phyloP scores from a whole-genome alignment of 169 alveolate genomes.

The Besnoitia besnoiti region DNA sequence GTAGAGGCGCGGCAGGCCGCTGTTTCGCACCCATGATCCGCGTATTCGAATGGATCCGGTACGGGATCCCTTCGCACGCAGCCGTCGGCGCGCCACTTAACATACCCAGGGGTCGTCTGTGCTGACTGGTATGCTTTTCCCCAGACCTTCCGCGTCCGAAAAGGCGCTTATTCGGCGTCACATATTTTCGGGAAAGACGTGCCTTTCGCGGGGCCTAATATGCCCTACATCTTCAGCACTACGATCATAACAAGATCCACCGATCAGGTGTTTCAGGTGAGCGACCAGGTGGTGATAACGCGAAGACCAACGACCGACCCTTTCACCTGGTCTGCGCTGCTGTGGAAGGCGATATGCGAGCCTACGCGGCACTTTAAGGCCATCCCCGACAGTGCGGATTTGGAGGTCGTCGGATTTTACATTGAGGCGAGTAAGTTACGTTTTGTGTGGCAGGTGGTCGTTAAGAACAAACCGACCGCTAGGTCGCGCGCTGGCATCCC shows the following conservation, averaged over 20 bases:
- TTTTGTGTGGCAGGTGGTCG: too few species aligned
- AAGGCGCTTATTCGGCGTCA: background rate
- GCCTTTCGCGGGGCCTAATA: background rate
- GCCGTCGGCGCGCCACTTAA: too few species aligned
- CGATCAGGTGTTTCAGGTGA: background rate
- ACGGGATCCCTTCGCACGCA: too few species aligned
- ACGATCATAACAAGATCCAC: background rate
- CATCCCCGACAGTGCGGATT: background rate
- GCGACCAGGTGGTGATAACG: background rate
- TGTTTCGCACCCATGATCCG: too few species aligned
- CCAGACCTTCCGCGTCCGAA: background rate
- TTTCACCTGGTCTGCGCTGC: background rate
- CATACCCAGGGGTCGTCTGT: too few species aligned
- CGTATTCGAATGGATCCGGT: too few species aligned
- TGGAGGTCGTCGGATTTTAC: background rate
- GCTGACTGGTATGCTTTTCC: background rate
- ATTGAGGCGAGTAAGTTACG: background rate
- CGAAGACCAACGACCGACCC: background rate
- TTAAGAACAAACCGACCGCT: too few species aligned
- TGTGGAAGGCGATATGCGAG: background rate
- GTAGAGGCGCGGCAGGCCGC: too few species aligned
- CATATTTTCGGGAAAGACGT: background rate
- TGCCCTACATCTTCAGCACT: background rate
- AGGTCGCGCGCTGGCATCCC: too few species aligned
- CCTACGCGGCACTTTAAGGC: background rate